These are phyloP conservation scores for Ogataea dorogensis DNA, from an alignment of 805 yeast genomes.

Conservation along the genomic window DNA sequence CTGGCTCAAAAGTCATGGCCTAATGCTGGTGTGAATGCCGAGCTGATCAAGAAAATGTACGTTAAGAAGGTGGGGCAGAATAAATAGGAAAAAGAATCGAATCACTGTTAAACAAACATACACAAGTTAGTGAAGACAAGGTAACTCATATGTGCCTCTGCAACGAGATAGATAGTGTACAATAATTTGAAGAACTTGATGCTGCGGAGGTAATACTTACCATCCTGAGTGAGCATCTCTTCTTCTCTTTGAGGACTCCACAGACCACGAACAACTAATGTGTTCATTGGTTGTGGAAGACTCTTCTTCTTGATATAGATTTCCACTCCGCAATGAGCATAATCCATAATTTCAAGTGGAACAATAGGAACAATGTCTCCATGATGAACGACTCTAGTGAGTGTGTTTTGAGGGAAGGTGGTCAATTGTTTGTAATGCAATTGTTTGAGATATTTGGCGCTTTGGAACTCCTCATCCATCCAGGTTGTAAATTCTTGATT, in stretches of 20 bases:
- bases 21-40: slow-evolving; percentile 31
- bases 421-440: not conserved
- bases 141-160: slow-evolving; percentile 14
- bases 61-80: slow-evolving; percentile 27
- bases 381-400: slow-evolving; percentile 55
- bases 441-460: slow-evolving; percentile 18
- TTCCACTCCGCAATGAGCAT: slow-evolving; percentile 50
- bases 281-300: slow-evolving; percentile 35
- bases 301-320: slow-evolving; percentile 40
- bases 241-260: slow-evolving; percentile 12
- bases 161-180: slow-evolving; percentile 3
- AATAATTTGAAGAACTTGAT: slow-evolving; percentile 4
- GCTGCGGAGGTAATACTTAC: slow-evolving; percentile 2
- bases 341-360: slow-evolving; percentile 48
- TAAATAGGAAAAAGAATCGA: slow-evolving; percentile 4
- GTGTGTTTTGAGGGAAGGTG: slow-evolving; percentile 34
- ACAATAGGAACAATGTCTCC: slow-evolving; percentile 57
- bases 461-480: slow-evolving; percentile 50
- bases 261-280: slow-evolving; percentile 20
- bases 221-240: slow-evolving; percentile 1
- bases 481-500: slow-evolving; percentile 48
- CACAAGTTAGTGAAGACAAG: slow-evolving; percentile 4
- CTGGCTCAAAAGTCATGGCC: slow-evolving; percentile 36
- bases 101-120: not conserved
- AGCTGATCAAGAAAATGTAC: slow-evolving; percentile 33